Evolutionary conservation across 2,329 filamentous ascomycete species (phyloP).

Genomic region (Sclerotinia glacialis): DNA sequence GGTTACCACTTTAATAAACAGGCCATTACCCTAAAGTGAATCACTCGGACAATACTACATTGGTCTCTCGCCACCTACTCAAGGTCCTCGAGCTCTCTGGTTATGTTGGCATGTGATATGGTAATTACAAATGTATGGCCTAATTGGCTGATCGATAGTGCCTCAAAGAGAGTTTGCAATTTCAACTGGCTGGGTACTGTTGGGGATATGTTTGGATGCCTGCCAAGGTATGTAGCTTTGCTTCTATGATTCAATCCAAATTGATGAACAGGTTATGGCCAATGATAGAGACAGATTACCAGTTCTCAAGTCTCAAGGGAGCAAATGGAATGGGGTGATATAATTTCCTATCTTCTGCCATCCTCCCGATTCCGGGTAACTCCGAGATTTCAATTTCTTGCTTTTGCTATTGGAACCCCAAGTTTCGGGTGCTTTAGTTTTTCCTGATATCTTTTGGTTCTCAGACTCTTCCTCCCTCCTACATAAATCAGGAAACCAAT

Average conservation of each 20-base stretch:
- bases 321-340: not conserved
- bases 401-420: not conserved
- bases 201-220: rapidly evolving
- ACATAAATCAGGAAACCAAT: not conserved
- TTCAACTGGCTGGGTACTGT: not conserved
- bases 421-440: no score
- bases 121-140: not conserved
- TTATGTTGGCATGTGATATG: not conserved
- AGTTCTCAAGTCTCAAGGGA: not conserved
- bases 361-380: not conserved
- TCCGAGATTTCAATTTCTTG: not conserved
- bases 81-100: not conserved
- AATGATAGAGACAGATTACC: no score
- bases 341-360: not conserved
- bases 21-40: not conserved
- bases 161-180: not conserved
- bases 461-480: no score
- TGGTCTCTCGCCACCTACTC: not conserved
- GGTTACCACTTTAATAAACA: not conserved
- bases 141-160: not conserved
- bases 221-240: not conserved
- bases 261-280: no score
- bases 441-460: not conserved
- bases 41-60: not conserved
- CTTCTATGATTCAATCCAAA: not conserved